Evolutionary conservation across 805 yeast species (phyloP), one percentile per base, ranked within the genome.

Genomic region (Teunomyces gatunensis): DNA sequence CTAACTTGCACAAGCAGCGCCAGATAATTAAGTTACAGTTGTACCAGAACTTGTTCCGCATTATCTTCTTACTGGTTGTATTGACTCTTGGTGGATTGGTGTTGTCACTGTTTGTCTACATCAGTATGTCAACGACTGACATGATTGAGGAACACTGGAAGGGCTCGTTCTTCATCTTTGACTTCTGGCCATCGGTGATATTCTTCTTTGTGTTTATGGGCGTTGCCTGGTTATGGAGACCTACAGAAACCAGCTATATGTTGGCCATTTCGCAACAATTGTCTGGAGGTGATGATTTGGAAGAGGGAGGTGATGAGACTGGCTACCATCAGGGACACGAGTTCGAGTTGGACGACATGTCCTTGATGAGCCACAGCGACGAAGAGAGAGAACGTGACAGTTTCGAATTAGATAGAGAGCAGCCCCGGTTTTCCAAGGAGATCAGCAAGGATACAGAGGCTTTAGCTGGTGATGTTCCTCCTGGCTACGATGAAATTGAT

Each of bases 181-280:
- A 92, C 57, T 95, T 96, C 72, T 91, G 98, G 97, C 96, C 97
- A 34, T 84, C 96, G 42, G 78, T 89, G 42, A 85, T 90, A 11
- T 94, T 89, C 69, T 89, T 87, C 61, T 68, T 84, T 42, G 91
- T 91, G 33, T 91, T 94, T 64, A 79, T 85, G 58, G 80, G 90
- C 7, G 77, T 94, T 53, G 88, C 96, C 4, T 81, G 90, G 73
- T 80, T 94, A 53, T 94, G 99, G 99, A 85, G 99, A 67, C 99
- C 99, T 46, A 92, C 97, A 0, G 94, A 87, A 56, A 89, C 96
- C 35, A 90, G 96, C 48, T 87, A 91, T 60, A 85, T 95, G 81
- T 80, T 94, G 61, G 98, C 97, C 10, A 91, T 91, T 52, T 88
- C 97, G 2, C 89, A 89, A 45, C 98, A 94, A 69, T 74, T 94